Percentiles rank a stretch among this genome's conserved stretches.
phyloP scores from a whole-genome alignment of 495 filamentous ascomycete species.

The Penicillium maclennaniae region DNA sequence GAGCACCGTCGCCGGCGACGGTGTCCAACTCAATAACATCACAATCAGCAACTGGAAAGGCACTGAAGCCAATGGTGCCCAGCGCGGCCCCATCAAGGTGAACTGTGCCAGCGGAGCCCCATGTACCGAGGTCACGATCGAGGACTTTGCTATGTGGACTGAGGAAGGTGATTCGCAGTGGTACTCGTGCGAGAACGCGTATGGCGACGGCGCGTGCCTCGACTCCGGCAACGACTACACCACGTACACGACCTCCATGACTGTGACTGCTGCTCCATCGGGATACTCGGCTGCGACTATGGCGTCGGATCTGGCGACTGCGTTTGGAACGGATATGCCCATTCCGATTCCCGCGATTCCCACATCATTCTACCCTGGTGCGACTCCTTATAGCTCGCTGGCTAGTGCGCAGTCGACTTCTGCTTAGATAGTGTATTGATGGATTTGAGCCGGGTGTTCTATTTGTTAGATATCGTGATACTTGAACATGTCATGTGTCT shows the following conservation, averaged over 20 bases:
- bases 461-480: not conserved
- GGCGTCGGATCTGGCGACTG: constrained; percentile 39
- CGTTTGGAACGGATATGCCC: constrained; percentile 40
- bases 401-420: constrained; percentile 7
- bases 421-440: not conserved
- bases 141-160: constrained; percentile 59
- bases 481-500: not conserved
- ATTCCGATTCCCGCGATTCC: constrained; percentile 57
- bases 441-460: too few species aligned
- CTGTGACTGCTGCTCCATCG: constrained; percentile 34
- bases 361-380: constrained; percentile 51
- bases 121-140: constrained; percentile 50
- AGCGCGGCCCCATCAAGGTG: constrained; percentile 49
- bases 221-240: constrained; percentile 20
- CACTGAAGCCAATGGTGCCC: constrained; percentile 45
- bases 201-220: constrained; percentile 48
- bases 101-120: constrained; percentile 46
- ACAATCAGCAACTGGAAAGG: constrained; percentile 57
- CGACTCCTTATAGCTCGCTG: constrained; percentile 32
- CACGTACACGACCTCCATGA: constrained; percentile 33
- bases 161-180: constrained; percentile 42
- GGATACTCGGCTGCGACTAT: constrained; percentile 50
- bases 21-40: constrained; percentile 49
- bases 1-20: constrained; percentile 34
- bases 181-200: constrained; percentile 49